These are phyloP conservation scores for Rubia yunnanensis DNA, from an alignment of 257 asterid genomes.

Conservation along the genomic window DNA sequence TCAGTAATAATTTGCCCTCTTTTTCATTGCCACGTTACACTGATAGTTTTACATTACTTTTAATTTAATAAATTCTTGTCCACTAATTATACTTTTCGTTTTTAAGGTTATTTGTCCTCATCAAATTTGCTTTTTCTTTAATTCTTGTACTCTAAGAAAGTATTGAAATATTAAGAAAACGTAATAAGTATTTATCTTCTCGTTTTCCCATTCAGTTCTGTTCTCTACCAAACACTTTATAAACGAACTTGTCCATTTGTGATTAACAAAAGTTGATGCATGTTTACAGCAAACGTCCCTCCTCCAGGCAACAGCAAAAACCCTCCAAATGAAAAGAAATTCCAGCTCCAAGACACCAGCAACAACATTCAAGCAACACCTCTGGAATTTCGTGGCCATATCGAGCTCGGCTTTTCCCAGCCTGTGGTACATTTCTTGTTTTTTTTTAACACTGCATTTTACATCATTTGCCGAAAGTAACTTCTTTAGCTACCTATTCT, in stretches of 20 bases:
- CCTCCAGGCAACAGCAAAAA: slow-evolving; percentile 29
- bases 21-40: too few species aligned
- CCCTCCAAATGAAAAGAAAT: slow-evolving; percentile 13
- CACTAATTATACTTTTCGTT: too few species aligned
- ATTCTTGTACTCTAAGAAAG: neutral
- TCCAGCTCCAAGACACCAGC: slow-evolving; percentile 14
- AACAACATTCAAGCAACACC: slow-evolving; percentile 8
- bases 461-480: neutral
- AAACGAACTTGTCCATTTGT: too few species aligned
- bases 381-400: slow-evolving; percentile 10
- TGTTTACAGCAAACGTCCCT: neutral
- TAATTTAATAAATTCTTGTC: too few species aligned
- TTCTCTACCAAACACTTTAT: too few species aligned
- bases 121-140: neutral
- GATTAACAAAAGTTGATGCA: neutral
- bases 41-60: too few species aligned
- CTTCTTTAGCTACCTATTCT: neutral
- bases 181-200: too few species aligned
- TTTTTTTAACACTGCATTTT: neutral
- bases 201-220: too few species aligned
- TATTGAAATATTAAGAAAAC: neutral
- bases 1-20: too few species aligned
- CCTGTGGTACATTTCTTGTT: slow-evolving; percentile 13
- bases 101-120: too few species aligned
- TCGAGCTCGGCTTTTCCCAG: slow-evolving; percentile 18